These are phyloP conservation scores for Oryza punctata DNA, from an alignment of 176 grass and related monocot species.

Conservation along the genomic window DNA sequence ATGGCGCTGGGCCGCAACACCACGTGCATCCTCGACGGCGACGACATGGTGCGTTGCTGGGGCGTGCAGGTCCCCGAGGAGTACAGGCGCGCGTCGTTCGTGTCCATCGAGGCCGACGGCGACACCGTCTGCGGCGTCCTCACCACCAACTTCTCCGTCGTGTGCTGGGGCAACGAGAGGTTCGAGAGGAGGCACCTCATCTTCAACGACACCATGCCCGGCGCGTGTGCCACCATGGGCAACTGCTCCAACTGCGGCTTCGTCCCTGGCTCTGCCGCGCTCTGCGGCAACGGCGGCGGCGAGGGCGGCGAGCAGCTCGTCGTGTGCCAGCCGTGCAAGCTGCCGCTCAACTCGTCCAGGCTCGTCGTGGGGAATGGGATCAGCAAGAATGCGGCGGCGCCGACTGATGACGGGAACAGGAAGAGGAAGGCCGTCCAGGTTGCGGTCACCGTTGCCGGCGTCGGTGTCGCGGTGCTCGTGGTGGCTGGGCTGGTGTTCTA, in stretches of 20 bases:
- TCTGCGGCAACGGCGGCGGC: constrained; percentile 54
- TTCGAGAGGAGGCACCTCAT: constrained; percentile 34
- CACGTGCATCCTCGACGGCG: constrained; percentile 64
- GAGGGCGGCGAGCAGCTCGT: constrained; percentile 37
- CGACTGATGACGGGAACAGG: background rate
- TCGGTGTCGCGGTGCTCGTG: constrained; percentile 12
- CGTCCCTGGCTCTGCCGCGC: constrained; percentile 32
- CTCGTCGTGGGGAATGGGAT: constrained; percentile 32
- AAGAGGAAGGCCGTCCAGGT: constrained; percentile 4
- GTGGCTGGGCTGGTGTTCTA: constrained; percentile 22
- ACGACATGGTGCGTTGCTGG: constrained; percentile 58
- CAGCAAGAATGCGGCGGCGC: background rate
- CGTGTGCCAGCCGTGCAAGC: constrained; percentile 54
- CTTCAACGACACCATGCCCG: constrained; percentile 59
- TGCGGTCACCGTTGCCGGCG: constrained; percentile 15
- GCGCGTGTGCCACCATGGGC: constrained; percentile 32
- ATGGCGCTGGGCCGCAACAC: constrained; percentile 68
- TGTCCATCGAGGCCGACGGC: constrained; percentile 66
- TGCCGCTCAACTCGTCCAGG: constrained; percentile 20
- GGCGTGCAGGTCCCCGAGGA: constrained; percentile 42
- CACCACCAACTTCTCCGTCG: constrained; percentile 50
- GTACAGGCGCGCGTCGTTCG: constrained; percentile 42
- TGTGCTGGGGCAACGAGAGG: constrained; percentile 74
- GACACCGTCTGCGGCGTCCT: constrained; percentile 69
- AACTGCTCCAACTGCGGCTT: constrained; percentile 36